Evolutionary conservation across 2,329 filamentous ascomycete genomes (phyloP).

Genomic region (Alternaria rosae): DNA sequence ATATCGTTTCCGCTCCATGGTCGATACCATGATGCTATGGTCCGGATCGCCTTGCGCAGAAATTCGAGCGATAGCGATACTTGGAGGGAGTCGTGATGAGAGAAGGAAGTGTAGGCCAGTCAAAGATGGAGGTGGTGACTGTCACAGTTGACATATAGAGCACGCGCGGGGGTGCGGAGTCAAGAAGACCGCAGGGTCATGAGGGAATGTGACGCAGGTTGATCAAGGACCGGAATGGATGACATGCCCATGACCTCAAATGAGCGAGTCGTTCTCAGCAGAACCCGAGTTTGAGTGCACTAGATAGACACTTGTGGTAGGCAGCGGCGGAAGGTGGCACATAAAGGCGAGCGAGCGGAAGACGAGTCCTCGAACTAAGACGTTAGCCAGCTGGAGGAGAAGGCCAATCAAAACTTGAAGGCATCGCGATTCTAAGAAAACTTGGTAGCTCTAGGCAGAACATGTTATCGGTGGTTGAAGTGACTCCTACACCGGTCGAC

Average conservation of each 20-base stretch:
- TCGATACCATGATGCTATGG: not conserved
- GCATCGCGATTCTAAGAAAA: not conserved
- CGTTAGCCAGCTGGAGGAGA: not conserved
- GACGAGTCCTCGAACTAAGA: not conserved
- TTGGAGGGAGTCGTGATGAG: not conserved
- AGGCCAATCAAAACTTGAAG: not conserved
- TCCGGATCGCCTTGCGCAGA: not conserved
- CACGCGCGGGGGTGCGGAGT: not conserved
- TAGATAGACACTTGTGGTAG: not conserved
- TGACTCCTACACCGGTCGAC: not conserved
- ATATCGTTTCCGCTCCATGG: not conserved
- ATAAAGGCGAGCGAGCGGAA: not conserved
- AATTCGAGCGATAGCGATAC: not conserved
- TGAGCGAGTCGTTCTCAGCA: not conserved
- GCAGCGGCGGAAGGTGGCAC: not conserved
- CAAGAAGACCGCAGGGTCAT: not conserved
- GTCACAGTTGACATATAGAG: not conserved
- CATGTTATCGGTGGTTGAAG: not conserved
- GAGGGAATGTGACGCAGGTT: not conserved
- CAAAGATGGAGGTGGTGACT: not conserved
- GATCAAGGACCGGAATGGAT: not conserved
- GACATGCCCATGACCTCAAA: conserved; percentile 1
- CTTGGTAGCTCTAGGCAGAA: not conserved
- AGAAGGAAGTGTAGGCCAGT: not conserved
- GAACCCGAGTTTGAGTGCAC: not conserved